These are phyloP conservation scores for Nigrospora sphaerica DNA, from an alignment of 2,329 filamentous ascomycete genomes.

Conservation along the genomic window DNA sequence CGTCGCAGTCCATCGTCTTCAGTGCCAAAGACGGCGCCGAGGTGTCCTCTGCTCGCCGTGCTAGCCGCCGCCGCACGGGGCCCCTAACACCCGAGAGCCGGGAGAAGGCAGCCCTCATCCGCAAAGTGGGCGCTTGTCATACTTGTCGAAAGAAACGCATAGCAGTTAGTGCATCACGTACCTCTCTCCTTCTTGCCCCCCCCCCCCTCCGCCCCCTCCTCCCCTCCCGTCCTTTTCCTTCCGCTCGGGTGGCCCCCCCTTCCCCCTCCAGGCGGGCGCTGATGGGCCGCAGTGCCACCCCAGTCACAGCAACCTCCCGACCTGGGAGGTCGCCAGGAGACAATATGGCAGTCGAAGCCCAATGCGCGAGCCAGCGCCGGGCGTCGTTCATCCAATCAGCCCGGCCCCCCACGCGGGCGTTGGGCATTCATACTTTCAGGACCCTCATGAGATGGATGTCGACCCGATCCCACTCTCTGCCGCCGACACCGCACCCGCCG, in stretches of 20 bases:
- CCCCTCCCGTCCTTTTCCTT: constrained; percentile 3
- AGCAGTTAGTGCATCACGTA: constrained; percentile 39
- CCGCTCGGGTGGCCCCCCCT: constrained; percentile 7
- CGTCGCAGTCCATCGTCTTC: constrained; percentile 46
- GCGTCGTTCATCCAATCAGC: constrained; percentile 37
- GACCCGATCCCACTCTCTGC: constrained; percentile 29
- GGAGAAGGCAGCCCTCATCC: constrained; percentile 51
- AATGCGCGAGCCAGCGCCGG: constrained; percentile 40
- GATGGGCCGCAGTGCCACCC: constrained; percentile 44
- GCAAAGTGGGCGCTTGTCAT: constrained; percentile 50
- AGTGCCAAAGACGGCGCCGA: constrained; percentile 49
- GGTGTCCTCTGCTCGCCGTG: constrained; percentile 43
- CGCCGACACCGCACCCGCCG: neutral
- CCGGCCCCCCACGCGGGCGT: constrained; percentile 29
- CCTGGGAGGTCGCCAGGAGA: constrained; percentile 50
- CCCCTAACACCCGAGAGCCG: constrained; percentile 51
- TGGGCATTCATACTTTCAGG: constrained; percentile 34
- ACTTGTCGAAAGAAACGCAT: constrained; percentile 51
- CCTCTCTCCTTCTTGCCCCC: constrained; percentile 1
- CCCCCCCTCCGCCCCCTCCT: constrained; percentile 4
- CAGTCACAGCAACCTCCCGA: constrained; percentile 49
- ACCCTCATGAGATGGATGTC: constrained; percentile 49
- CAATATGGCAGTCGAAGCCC: constrained; percentile 50
- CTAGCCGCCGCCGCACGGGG: constrained; percentile 51
- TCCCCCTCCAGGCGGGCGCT: neutral